Conservation (phyloP, 306 rosid genomes). For the Erythrophleum fordii region DNA sequence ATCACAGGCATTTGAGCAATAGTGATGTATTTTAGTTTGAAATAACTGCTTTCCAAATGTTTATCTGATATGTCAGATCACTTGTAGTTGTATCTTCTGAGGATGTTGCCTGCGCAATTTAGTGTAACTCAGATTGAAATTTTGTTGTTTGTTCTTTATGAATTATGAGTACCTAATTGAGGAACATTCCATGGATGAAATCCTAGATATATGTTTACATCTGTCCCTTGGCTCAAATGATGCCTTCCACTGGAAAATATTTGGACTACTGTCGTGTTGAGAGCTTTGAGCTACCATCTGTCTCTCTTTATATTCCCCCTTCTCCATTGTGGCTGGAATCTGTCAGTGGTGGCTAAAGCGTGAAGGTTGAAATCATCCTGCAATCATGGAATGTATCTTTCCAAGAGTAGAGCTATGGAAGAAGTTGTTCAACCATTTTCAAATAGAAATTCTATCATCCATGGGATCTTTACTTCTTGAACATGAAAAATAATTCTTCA, state of each 20-base stretch:
- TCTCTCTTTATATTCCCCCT: slow-evolving; percentile 14
- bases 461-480: background rate
- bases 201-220: background rate
- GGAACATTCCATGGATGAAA: slow-evolving; percentile 23
- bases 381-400: slow-evolving; percentile 13
- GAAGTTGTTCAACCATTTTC: slow-evolving; percentile 33
- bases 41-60: slow-evolving; percentile 21
- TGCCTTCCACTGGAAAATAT: background rate
- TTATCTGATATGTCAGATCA: slow-evolving; percentile 18
- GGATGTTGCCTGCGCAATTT: slow-evolving; percentile 16
- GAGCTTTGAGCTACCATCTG: slow-evolving; percentile 3
- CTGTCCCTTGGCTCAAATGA: slow-evolving; percentile 15
- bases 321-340: slow-evolving; percentile 25
- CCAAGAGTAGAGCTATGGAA: slow-evolving; percentile 36
- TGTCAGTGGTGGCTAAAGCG: slow-evolving; percentile 25
- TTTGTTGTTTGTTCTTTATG: slow-evolving; percentile 29
- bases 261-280: background rate
- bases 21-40: slow-evolving; percentile 17
- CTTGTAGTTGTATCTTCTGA: slow-evolving; percentile 13
- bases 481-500: slow-evolving; percentile 4
- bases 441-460: slow-evolving; percentile 6
- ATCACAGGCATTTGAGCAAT: background rate
- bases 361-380: slow-evolving; percentile 16
- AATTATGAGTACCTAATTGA: background rate
- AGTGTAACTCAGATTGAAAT: background rate